Evolutionary conservation across 2,329 filamentous ascomycete species (phyloP), one percentile per base, ranked within the genome.

Genomic region (Colletotrichum camelliae): DNA sequence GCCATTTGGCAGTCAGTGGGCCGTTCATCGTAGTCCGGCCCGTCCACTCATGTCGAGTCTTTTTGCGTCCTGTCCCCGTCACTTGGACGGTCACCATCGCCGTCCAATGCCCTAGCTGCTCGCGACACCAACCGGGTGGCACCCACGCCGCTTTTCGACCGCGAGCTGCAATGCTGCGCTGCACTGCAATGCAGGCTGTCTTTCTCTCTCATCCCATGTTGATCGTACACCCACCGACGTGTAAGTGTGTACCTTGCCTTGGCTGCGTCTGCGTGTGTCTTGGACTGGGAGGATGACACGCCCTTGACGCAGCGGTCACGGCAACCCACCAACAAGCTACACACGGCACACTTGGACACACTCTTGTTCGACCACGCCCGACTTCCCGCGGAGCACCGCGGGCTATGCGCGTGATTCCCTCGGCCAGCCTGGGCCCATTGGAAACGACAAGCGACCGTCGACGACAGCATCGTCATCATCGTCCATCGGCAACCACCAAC

Each of bases 231-330:
- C 67, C 43, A 55, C 21, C 31, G 70, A 31, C 71, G 55, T 73
- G 57, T 73, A 16, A 57, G 60, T 37, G 29, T 24, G 27, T 64
- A 24, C 33, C 16, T n/a, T 18, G 21, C 58, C 31, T 37, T 35
- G 33, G 18, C 33, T 70, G 57, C 57, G 67, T 43, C 37, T 70
- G 64, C 69, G 33, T 27, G 39, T 27, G 58, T 55, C 57, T 57
- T 72, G 55, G 61, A 57, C 31, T 67, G 39, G 69, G 69, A 75
- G 69, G 73, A 75, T 75, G 69, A 73, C 70, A 69, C 74, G 74
- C 74, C 64, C 43, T 75, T 75, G 74, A 69, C 74, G 74, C 74
- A 65, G 74, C 70, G 67, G 21, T 29, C 27, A 31, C 29, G 29
- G 37, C 62, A 29, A 58, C 18, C 31, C 55, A 52, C n/a, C 58